Evolutionary conservation across 1,284 basidiomycete genomes (phyloP), one percentile per base, ranked within the genome.

Genomic region (Cutaneotrichosporon curvatum): DNA sequence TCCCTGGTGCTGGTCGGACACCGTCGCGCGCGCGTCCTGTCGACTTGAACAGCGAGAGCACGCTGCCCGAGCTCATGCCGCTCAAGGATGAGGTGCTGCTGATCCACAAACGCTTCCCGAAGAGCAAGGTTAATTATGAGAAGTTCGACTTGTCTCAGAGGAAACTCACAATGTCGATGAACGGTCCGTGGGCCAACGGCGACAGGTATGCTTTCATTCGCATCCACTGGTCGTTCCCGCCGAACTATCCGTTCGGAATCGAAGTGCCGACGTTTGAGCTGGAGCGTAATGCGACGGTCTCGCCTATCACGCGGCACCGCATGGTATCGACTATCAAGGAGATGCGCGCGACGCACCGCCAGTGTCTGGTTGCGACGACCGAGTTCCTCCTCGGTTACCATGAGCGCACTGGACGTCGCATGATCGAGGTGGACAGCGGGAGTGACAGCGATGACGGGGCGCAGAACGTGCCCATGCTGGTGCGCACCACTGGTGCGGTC

Each of bases 171-270:
- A 77, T 95, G 44, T 85, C 87, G 8, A 74, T 95, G 39, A 83
- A 89, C 59, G 88, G 88, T 0, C 90, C 89, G 1, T 94, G 90
- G 89, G 88, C 87, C 10, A 84, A 84, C 48, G 80, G 67, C 74
- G 14, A 83, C 79, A 58, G 66, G 11, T 58, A 60, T 46, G 68
- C 68, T 1, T 71, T 71, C 73, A 81, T 94, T 45, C 82, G 91
- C 1, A 80, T 92, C n/a, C 84, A 87, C 5, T 92, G 94, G 73
- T 82, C 81, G 2, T 95, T 95, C 63, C 90, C 91, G 1, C 76
- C 80, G 25, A 79, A 80, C 39, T 96, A 96, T 61, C 89, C 90
- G 0, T 77, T 81, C 19, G 74, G 81, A 43, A 60, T 61, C 11
- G 83, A 85, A 15, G 80, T 79, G 0, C 88, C 89, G 0, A 77